These are phyloP conservation scores for Lactifluus hygrophoroides DNA, from an alignment of 768 basidiomycete species.

Conservation along the genomic window DNA sequence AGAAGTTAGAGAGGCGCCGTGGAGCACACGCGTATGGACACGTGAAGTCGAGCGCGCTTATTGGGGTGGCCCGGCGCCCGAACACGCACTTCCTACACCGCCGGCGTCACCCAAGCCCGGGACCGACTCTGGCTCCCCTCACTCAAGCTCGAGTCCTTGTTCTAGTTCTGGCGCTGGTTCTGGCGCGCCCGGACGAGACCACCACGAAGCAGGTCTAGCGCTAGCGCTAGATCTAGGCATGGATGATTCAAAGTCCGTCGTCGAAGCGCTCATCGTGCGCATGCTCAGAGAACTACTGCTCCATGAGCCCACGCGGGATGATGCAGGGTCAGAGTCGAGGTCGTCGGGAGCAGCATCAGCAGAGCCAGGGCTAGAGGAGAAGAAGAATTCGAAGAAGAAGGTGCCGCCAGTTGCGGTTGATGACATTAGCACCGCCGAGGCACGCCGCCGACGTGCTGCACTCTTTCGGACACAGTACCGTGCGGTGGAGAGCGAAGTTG, in stretches of 20 bases:
- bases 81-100: slow-evolving; percentile 33
- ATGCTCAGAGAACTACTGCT: slow-evolving; percentile 33
- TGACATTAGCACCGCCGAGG: slow-evolving; percentile 35
- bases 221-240: neutral
- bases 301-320: slow-evolving; percentile 25
- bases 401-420: slow-evolving; percentile 25
- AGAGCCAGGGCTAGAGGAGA: slow-evolving; percentile 25
- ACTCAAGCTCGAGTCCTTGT: neutral
- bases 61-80: slow-evolving; percentile 41
- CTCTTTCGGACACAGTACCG: slow-evolving; percentile 73
- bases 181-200: neutral
- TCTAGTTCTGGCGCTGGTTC: neutral
- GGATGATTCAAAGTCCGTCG: too few species aligned
- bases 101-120: slow-evolving; percentile 32
- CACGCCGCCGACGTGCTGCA: slow-evolving; percentile 33
- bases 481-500: slow-evolving; percentile 78
- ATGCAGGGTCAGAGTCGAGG: neutral
- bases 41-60: slow-evolving; percentile 74
- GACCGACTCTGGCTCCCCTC: too few species aligned
- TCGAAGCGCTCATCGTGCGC: slow-evolving; percentile 32
- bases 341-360: too few species aligned
- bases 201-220: neutral
- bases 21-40: slow-evolving; percentile 82
- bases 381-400: neutral
- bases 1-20: slow-evolving; percentile 45